Percentiles rank a stretch among this genome's conserved stretches.
Evolutionary conservation across 345 rosid species (phyloP).

Genomic region (Gossypium turneri): DNA sequence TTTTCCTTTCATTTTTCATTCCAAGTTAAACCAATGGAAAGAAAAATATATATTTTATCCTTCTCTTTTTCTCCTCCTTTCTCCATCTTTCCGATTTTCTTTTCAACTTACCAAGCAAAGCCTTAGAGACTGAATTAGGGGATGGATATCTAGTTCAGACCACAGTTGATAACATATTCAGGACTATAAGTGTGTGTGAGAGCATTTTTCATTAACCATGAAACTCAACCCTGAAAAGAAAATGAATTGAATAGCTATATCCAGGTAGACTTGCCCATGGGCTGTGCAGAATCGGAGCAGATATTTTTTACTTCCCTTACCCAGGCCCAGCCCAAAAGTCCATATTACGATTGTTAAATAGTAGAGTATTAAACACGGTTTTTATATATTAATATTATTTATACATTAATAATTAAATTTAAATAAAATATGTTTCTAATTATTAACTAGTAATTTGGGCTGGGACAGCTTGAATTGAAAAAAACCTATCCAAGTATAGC

Average conservation of each 20-base stretch:
- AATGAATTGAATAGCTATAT: neutral
- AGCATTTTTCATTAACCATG: neutral
- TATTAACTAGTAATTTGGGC: neutral
- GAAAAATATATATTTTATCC: too few relatives aligned
- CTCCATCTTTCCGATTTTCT: too few relatives aligned
- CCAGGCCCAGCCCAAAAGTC: neutral
- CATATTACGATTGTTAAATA: neutral
- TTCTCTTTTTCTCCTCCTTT: too few relatives aligned
- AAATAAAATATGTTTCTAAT: neutral
- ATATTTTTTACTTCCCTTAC: neutral
- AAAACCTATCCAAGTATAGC: neutral
- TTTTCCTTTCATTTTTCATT: too few relatives aligned
- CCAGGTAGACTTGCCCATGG: neutral
- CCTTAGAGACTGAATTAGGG: neutral
- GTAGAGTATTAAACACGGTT: neutral
- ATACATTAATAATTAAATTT: neutral
- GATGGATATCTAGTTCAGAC: neutral
- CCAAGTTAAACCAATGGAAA: too few relatives aligned
- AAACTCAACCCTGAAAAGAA: neutral
- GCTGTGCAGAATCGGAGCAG: neutral
- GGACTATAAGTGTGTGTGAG: neutral
- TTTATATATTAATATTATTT: neutral
- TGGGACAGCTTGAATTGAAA: neutral
- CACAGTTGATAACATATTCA: neutral
- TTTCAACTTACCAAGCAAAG: too few relatives aligned